Percentiles rank a stretch among this genome's conserved stretches.
Conservation (phyloP, 352 stramenopile genomes). For the Phytophthora pini region DNA sequence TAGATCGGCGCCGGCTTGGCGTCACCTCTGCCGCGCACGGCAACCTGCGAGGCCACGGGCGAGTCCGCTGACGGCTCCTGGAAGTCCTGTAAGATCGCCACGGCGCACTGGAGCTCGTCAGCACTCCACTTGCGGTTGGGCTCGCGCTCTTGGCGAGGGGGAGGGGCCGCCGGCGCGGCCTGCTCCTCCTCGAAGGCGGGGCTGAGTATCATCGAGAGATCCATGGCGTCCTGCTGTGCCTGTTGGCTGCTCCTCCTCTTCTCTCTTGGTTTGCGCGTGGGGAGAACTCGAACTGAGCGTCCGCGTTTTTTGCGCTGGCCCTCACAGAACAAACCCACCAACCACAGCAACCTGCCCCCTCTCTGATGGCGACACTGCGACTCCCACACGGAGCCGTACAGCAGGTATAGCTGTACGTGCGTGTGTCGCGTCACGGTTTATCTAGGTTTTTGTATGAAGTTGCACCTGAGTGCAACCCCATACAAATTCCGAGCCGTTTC, state of each 20-base stretch:
- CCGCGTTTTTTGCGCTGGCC: conserved; percentile 1
- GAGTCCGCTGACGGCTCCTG: conserved; percentile 34
- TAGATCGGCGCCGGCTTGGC: conserved; percentile 9
- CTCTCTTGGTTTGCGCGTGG: conserved; percentile 20
- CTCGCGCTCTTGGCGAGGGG: conserved; percentile 8
- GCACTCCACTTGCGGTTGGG: conserved; percentile 44
- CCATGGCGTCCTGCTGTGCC: conserved; percentile 32
- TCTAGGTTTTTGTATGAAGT: conserved; percentile 29
- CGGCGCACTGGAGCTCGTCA: conserved; percentile 66
- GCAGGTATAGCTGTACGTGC: conserved; percentile 36
- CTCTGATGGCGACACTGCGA: conserved; percentile 39
- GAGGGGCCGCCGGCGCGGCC: conserved; percentile 1
- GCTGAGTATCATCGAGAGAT: conserved; percentile 64
- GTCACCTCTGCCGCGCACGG: conserved; percentile 12
- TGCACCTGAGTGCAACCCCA: conserved; percentile 35
- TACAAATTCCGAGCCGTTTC: conserved; percentile 27
- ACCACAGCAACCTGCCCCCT: conserved; percentile 35
- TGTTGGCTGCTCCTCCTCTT: conserved; percentile 10
- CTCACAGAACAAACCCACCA: conserved; percentile 44
- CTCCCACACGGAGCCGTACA: conserved; percentile 30
- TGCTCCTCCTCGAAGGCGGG: conserved; percentile 44
- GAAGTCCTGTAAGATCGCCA: conserved; percentile 74
- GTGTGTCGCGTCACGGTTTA: conserved; percentile 58
- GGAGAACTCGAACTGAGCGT: conserved; percentile 40
- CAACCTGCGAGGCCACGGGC: conserved; percentile 9